Conservation (phyloP, 2,329 filamentous ascomycete genomes). For the Didymella segeticola region DNA sequence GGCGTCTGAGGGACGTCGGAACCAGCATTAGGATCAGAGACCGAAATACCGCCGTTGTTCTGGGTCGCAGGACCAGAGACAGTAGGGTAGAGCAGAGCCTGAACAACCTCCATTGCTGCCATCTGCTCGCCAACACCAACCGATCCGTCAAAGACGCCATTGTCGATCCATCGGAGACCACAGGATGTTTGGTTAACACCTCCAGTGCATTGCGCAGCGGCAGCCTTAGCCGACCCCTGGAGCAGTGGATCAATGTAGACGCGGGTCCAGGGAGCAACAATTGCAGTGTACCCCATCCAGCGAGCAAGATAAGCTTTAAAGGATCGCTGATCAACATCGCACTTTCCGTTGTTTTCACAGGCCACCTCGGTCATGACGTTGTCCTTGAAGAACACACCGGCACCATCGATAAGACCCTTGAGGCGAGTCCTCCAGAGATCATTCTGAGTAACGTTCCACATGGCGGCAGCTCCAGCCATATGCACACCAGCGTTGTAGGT, state of each 20-base stretch:
- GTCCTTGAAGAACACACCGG: conserved; percentile 53
- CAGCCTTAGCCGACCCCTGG: conserved; percentile 61
- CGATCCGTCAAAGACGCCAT: conserved; percentile 54
- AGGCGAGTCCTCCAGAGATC: conserved; percentile 42
- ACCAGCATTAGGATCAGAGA: conserved; percentile 55
- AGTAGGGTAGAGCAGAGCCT: conserved; percentile 51
- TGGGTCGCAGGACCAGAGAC: conserved; percentile 53
- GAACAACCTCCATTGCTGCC: conserved; percentile 63
- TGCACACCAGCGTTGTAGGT: conserved; percentile 57
- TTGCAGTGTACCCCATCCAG: conserved; percentile 52
- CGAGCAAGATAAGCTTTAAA: conserved; percentile 55
- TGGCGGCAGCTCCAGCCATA: conserved; percentile 55
- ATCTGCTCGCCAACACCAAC: conserved; percentile 66
- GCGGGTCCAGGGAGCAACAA: conserved; percentile 48
- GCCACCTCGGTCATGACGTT: conserved; percentile 58
- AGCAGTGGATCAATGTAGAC: conserved; percentile 59
- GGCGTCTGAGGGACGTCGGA: conserved; percentile 38
- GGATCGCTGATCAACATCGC: conserved; percentile 56
- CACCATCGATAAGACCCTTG: conserved; percentile 44
- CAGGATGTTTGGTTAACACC: conserved; percentile 55
- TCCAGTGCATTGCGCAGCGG: conserved; percentile 62
- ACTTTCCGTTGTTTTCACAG: conserved; percentile 55
- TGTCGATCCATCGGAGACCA: conserved; percentile 54
- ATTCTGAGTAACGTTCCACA: conserved; percentile 53
- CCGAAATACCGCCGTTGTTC: conserved; percentile 59